phyloP scores from a whole-genome alignment of 2,329 filamentous ascomycete genomes.

The Aspergillus pseudoterreus region DNA sequence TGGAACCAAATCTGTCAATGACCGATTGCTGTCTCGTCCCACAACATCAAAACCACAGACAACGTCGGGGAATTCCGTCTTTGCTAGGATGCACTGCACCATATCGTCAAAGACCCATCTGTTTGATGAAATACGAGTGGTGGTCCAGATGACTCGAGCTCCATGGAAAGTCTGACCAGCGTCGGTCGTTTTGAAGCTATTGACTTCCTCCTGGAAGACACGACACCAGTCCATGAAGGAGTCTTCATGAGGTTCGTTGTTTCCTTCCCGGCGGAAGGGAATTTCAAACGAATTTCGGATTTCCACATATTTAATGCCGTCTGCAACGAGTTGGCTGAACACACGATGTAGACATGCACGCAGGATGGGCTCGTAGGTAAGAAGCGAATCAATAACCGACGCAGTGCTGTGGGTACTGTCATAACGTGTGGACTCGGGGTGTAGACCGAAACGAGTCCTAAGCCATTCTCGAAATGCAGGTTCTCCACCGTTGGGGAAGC shows the following conservation, averaged over 20 bases:
- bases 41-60: constrained; percentile 88
- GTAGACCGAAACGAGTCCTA: constrained; percentile 67
- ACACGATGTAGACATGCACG: constrained; percentile 69
- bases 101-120: constrained; percentile 71
- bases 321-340: constrained; percentile 67
- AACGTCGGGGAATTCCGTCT: constrained; percentile 71
- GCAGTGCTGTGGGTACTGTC: constrained; percentile 72
- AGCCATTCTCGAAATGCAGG: constrained; percentile 75
- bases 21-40: constrained; percentile 77
- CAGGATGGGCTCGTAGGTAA: constrained; percentile 90
- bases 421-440: constrained; percentile 69
- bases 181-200: constrained; percentile 67
- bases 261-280: constrained; percentile 63
- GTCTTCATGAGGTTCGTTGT: constrained; percentile 63
- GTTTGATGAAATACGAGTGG: constrained; percentile 61
- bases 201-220: constrained; percentile 73
- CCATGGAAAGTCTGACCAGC: constrained; percentile 80
- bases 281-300: constrained; percentile 71
- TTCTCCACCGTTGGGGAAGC: constrained; percentile 69
- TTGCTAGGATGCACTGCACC: constrained; percentile 81
- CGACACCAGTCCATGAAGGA: constrained; percentile 64
- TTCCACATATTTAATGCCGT: constrained; percentile 84
- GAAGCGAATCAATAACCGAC: constrained; percentile 65
- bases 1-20: constrained; percentile 72
- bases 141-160: constrained; percentile 79